Base-by-base conservation (phyloP, 805 yeast species). In the Kluyveromyces lactis region DNA sequence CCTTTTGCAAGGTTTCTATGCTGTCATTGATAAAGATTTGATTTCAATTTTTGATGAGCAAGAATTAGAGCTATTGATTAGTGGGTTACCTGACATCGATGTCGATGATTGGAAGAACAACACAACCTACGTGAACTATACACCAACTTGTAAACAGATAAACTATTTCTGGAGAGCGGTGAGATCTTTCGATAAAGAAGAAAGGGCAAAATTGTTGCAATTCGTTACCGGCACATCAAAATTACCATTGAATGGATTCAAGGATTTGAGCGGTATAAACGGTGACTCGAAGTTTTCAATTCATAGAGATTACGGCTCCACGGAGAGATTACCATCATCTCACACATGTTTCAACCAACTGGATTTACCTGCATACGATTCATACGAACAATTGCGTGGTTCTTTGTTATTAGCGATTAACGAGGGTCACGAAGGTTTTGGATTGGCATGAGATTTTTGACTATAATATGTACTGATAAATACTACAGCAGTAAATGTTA, bases 81-180 rank as follows among this genome's bases (percentile, higher is more conserved):
- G 95, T 26, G 99, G 99, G 2, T 68, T 92, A 51, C 98, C 99
- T 2, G 96, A 90, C 52, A 87, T 92, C 52, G 95, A 86, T 63
- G 90, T 90, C 16, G 86, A 80, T 49, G 99, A 92, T 56, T 92
- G 99, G 99, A 83, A 84, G 48, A 80, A 77, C 53, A 84, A 92
- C 56, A 76, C 96, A 1, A 69, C 66, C 1, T 82, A 92, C 62
- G 81, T 75, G 35, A 90, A 87, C 56, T 92, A 90, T 58, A 74
- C 86, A 0, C 72, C 89, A 1, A 72, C 84, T 2, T 84, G 95
- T 2, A 78, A 85, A 23, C 97, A 89, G 56, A 80, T 92, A 41
- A 87, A 82, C 55, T 90, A 97, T 85, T 92, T 92, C 64, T 92
- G 99, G 99, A 72, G 97, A 56, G 95, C 97, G 1, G 96, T 92